These are phyloP conservation scores for Russula earlei DNA, from an alignment of 768 basidiomycete genomes.

Conservation along the genomic window DNA sequence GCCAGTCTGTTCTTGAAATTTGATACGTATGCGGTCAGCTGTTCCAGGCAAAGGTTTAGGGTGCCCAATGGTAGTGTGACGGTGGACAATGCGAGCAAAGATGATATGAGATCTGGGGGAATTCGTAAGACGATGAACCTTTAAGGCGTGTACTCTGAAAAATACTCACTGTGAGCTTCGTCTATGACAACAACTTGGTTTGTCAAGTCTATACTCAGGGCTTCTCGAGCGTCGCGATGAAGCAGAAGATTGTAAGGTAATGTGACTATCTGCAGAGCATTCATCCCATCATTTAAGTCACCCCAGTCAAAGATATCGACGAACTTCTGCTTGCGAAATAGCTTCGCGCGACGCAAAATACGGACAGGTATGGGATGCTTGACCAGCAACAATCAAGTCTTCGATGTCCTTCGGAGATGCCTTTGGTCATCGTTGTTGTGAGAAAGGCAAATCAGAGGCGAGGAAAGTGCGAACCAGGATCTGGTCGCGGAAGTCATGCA, in stretches of 20 bases:
- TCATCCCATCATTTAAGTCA: not conserved
- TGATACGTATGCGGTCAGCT: slow-evolving; percentile 67
- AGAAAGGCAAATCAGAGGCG: not conserved
- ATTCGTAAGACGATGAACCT: not conserved
- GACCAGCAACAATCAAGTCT: slow-evolving; percentile 71
- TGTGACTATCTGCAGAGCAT: slow-evolving; percentile 57
- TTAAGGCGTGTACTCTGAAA: not conserved
- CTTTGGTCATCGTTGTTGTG: slow-evolving; percentile 30
- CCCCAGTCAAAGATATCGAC: not conserved
- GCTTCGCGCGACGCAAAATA: slow-evolving; percentile 89
- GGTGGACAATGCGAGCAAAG: slow-evolving; percentile 80
- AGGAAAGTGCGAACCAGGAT: slow-evolving; percentile 51
- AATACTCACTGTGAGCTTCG: slow-evolving; percentile 84
- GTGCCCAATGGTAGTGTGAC: slow-evolving; percentile 47
- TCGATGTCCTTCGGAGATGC: slow-evolving; percentile 91
- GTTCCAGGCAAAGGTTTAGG: slow-evolving; percentile 54
- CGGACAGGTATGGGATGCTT: slow-evolving; percentile 64
- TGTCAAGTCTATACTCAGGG: slow-evolving; percentile 76
- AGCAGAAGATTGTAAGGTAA: slow-evolving; percentile 91
- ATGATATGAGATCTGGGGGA: slow-evolving; percentile 71
- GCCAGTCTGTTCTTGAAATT: slow-evolving; percentile 74
- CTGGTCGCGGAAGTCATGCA: slow-evolving; percentile 82
- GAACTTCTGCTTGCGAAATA: slow-evolving; percentile 83
- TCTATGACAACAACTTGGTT: slow-evolving; percentile 87
- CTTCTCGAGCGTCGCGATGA: slow-evolving; percentile 73